Base-by-base conservation (phyloP, 108 stramenopile genomes). In the Asterionellopsis glacialis region DNA sequence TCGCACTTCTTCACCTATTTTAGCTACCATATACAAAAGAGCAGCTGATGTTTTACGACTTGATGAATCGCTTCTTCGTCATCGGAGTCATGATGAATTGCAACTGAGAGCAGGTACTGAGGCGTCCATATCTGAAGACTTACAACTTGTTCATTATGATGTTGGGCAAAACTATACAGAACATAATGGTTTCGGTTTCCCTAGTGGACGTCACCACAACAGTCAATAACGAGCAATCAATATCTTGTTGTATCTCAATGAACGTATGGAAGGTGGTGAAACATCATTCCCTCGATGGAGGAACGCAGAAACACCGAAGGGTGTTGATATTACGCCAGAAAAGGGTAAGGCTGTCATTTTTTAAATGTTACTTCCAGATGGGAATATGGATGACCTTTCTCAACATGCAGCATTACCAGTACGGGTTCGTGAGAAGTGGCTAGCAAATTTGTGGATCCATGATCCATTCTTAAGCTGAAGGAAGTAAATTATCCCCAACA, bases 361-460 rank as follows among this genome's bases (percentile, higher is more conserved):
- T 55, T 88, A 84, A 76, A 77, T 64, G 68, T 55, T 77, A 44
- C 66, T 68, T 14, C 79, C 79, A 14, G 88, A 90, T 65, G 88
- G 88, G 12, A 90, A 90, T 49, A 67, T 83, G 56, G 84, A 90
- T 43, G 88, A 90, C 52, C 57, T 85, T 27, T 64, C 73, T 14
- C 75, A 85, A 55, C 88, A 90, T 58, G 79, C 82, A 41, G 81
- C 82, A 15, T 59, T 78, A 49, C 83, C 88, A 15, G 75, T 83
- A 11, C 24, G 65, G 23, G 61, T 70, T 25, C 77, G 82, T 16
- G 75, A 79, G 51, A 83, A 83, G 64, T 79, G 71, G 71, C 68
- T 83, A 65, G 64, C 22, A 27, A 65, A 54, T 54, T 22, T 54
- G 51, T 52, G 28, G 22, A 6, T 51, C 16, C 21, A 21, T 16